Conservation (phyloP, 2,329 filamentous ascomycete genomes). For the Penicillium sp. region DNA sequence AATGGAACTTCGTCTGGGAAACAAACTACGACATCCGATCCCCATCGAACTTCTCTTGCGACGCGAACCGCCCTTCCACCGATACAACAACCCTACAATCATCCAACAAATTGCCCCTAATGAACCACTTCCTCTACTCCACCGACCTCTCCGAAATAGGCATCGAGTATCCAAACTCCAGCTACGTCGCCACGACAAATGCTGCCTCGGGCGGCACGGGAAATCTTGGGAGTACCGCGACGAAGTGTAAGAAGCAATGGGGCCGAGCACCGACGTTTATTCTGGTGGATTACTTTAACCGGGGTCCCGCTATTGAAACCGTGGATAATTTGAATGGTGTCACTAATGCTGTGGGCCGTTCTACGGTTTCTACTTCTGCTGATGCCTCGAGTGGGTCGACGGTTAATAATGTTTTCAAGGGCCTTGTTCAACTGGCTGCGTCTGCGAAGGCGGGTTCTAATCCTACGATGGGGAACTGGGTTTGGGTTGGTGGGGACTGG, state of each 20-base stretch:
- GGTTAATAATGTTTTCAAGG: constrained; percentile 42
- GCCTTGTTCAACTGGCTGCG: constrained; percentile 42
- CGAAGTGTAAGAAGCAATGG: constrained; percentile 59
- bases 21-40: constrained; percentile 69
- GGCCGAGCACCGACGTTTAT: constrained; percentile 70
- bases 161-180: constrained; percentile 66
- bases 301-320: constrained; percentile 69
- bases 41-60: constrained; percentile 71
- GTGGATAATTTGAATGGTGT: constrained; percentile 71
- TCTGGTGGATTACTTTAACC: constrained; percentile 79
- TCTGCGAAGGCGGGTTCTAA: constrained; percentile 42
- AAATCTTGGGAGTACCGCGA: constrained; percentile 53
- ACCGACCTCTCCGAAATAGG: constrained; percentile 49
- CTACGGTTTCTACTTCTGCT: constrained; percentile 34
- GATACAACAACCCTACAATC: constrained; percentile 55
- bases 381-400: constrained; percentile 32
- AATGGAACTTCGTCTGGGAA: constrained; percentile 66
- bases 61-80: constrained; percentile 65
- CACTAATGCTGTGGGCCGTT: constrained; percentile 50
- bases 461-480: constrained; percentile 47
- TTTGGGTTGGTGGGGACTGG: constrained; percentile 51
- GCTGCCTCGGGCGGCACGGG: constrained; percentile 62
- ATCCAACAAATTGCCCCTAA: constrained; percentile 67
- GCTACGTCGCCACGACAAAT: constrained; percentile 67
- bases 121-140: constrained; percentile 81